These are phyloP conservation scores for Claviceps lovelessii DNA, from an alignment of 2,329 filamentous ascomycete species.

Conservation along the genomic window DNA sequence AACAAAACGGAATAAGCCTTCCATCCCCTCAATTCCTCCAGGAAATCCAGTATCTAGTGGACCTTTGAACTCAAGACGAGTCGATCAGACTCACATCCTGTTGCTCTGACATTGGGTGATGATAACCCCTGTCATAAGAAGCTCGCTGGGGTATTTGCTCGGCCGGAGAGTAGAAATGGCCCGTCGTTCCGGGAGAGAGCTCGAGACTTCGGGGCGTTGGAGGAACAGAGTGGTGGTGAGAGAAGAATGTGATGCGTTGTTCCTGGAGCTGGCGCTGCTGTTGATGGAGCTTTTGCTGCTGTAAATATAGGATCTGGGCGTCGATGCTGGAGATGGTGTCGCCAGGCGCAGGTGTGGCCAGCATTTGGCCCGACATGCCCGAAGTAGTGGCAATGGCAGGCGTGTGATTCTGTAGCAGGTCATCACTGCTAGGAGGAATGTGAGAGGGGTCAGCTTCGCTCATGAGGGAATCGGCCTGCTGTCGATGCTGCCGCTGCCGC, in stretches of 20 bases:
- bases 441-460: slow-evolving; percentile 16
- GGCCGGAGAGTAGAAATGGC: slow-evolving; percentile 45
- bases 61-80: not conserved
- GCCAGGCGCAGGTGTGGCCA: slow-evolving; percentile 24
- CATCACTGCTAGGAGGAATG: slow-evolving; percentile 17
- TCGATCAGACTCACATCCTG: slow-evolving; percentile 39
- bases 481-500: slow-evolving; percentile 5
- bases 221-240: slow-evolving; percentile 49
- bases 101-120: slow-evolving; percentile 53
- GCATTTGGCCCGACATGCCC: slow-evolving; percentile 31
- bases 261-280: slow-evolving; percentile 45
- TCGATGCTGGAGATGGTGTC: slow-evolving; percentile 46
- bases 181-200: slow-evolving; percentile 45
- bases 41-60: not conserved
- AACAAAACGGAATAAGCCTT: not conserved
- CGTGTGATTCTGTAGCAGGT: slow-evolving; percentile 31
- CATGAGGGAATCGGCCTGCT: slow-evolving; percentile 23
- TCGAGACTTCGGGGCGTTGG: slow-evolving; percentile 73
- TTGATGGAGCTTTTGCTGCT: slow-evolving; percentile 48
- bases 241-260: slow-evolving; percentile 41
- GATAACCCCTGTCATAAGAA: slow-evolving; percentile 49
- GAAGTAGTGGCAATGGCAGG: slow-evolving; percentile 32
- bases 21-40: not conserved
- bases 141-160: slow-evolving; percentile 39
- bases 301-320: slow-evolving; percentile 51